phyloP scores from a whole-genome alignment of 116 monocot genomes.

The Cymodocea nodosa region DNA sequence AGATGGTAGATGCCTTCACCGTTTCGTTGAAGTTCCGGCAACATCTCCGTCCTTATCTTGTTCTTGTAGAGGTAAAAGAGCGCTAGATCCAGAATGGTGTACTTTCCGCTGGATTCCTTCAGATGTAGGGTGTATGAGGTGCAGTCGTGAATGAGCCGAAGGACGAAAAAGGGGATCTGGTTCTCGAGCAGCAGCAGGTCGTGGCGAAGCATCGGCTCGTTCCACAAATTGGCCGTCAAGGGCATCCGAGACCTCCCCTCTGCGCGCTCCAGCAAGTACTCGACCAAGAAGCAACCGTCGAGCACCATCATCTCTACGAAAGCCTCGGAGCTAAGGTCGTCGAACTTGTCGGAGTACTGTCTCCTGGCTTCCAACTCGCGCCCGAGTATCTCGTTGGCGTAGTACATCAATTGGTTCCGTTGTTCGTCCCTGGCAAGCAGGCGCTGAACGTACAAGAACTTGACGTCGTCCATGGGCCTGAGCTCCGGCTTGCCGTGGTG shows the following conservation, averaged over 20 bases:
- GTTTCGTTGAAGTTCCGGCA: no score
- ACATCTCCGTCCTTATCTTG: no score
- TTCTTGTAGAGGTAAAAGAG: not conserved
- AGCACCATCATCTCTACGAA: conserved; percentile 29
- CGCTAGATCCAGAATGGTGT: not conserved
- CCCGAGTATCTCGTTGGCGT: not conserved
- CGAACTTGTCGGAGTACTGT: conserved; percentile 5
- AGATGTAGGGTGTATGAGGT: no score
- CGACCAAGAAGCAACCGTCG: conserved; percentile 29
- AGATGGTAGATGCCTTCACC: no score
- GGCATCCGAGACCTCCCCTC: not conserved
- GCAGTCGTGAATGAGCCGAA: not conserved
- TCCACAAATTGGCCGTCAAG: not conserved
- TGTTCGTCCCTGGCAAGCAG: not conserved
- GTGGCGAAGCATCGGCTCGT: not conserved
- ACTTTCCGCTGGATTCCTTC: no score
- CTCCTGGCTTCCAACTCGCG: not conserved
- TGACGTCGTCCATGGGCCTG: conserved; percentile 18
- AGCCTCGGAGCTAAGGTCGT: not conserved
- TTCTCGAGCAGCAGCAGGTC: conserved; percentile 39
- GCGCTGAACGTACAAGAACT: conserved; percentile 13
- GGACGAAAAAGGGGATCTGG: conserved; percentile 32
- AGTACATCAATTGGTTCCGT: not conserved
- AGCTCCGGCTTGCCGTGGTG: conserved; percentile 11
- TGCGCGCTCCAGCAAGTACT: conserved; percentile 1